These are phyloP conservation scores for Trichoderma sp. DNA, from an alignment of 2,329 filamentous ascomycete species.

Conservation along the genomic window DNA sequence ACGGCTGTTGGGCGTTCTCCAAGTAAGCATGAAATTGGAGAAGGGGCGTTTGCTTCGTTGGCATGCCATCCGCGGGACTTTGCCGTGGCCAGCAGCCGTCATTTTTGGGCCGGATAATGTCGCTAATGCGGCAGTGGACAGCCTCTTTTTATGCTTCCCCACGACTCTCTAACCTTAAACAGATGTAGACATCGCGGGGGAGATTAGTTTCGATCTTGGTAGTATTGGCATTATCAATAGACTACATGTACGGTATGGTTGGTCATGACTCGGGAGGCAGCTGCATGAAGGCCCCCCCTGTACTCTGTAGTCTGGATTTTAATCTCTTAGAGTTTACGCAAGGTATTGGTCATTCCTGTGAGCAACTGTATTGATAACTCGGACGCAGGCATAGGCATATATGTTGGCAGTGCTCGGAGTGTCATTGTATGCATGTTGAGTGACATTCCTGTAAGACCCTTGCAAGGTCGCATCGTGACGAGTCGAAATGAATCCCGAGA, in stretches of 20 bases:
- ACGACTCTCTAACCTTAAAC: background rate
- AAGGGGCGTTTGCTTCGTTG: background rate
- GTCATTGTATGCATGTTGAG: background rate
- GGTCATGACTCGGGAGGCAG: background rate
- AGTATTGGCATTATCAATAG: background rate
- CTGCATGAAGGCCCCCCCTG: no score
- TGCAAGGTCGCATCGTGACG: background rate
- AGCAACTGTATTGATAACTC: background rate
- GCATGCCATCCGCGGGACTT: background rate
- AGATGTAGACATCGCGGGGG: background rate
- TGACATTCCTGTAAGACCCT: background rate
- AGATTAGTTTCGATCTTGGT: background rate
- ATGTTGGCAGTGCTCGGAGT: background rate
- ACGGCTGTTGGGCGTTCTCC: background rate
- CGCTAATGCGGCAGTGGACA: background rate
- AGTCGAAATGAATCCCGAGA: background rate
- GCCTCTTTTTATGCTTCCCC: constrained; percentile 2
- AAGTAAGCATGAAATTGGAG: background rate
- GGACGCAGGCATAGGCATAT: background rate
- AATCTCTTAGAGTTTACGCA: background rate
- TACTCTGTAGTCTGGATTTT: background rate
- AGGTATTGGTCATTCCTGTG: background rate
- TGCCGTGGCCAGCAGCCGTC: background rate
- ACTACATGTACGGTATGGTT: no score
- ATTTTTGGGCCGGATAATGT: background rate